Base-by-base conservation (phyloP, 495 filamentous ascomycete genomes). In the Peziza echinospora region DNA sequence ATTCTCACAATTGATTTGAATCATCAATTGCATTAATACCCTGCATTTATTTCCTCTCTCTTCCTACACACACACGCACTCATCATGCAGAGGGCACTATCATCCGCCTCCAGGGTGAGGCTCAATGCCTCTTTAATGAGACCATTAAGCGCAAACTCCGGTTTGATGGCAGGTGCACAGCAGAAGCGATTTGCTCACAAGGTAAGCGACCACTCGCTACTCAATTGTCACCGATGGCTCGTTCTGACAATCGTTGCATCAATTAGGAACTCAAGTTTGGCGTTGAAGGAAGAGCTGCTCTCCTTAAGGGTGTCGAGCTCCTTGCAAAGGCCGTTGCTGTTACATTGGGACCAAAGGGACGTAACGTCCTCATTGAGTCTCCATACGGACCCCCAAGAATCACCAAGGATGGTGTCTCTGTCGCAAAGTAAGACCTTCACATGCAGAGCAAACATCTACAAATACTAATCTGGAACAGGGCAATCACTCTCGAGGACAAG, bases 321-420 rank as follows among this genome's bases (percentile, higher is more conserved):
- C 76, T 97, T 40, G 85, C 91, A 53, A 91, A 80, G 69, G 89
- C 89, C 47, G 89, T 97, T 47, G 82, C 89, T 39, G 93, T 91
- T 49, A 97, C 89, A 50, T 73, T 97, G 34, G 89, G 89, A 46
- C 89, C 89, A 54, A 97, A 97, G 74, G 89, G 89, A 62, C 78
- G 89, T 56, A 96, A 94, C 70, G 89, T 97, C 51, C 61, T 97
- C 55, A 97, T 97, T 50, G 89, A 97, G 69, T 93, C 87, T 42
- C 77, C 80, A 67, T 97, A 92, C 62, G 91, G 91, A 60, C 91
- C 89, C 42, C 89, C 89, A 51, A 97, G 96, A 72, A 97, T 97
- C 65, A 97, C 89, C 59, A 97, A 97, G 71, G 89, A 60, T 51
- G 57, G 57, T 51, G 57, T 60, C 28, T 56, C 57, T 11, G 57